A percentile compares a stretch with the other conserved stretches of the same genome.
These are phyloP conservation scores for Exserohilum turcica DNA, from an alignment of 2,329 filamentous ascomycete species.

Conservation along the genomic window DNA sequence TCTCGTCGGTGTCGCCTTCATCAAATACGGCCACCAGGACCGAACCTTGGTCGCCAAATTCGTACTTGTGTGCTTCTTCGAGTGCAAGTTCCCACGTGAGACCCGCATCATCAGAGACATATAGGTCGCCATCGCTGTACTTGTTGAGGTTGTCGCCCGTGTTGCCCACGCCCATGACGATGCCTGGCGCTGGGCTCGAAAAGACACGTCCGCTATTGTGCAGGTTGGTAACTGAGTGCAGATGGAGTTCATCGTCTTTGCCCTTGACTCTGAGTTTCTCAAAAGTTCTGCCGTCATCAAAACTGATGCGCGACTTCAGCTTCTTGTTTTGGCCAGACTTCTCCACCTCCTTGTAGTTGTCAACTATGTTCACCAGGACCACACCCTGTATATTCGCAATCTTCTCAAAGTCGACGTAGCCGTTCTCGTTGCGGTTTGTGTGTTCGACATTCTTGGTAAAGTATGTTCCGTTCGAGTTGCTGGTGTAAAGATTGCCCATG, in stretches of 20 bases:
- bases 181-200: slow-evolving; percentile 88
- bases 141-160: slow-evolving; percentile 73
- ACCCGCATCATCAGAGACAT: slow-evolving; percentile 89
- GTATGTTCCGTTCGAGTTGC: slow-evolving; percentile 96
- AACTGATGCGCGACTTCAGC: slow-evolving; percentile 82
- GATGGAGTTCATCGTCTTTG: slow-evolving; percentile 71
- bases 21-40: slow-evolving; percentile 84
- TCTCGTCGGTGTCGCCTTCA: slow-evolving; percentile 62
- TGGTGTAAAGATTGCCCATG: slow-evolving; percentile 90
- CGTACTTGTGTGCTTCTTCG: slow-evolving; percentile 88
- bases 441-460: slow-evolving; percentile 91
- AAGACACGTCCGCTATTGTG: slow-evolving; percentile 85
- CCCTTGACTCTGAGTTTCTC: slow-evolving; percentile 70
- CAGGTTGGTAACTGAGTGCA: slow-evolving; percentile 89
- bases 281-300: slow-evolving; percentile 92
- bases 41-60: slow-evolving; percentile 92
- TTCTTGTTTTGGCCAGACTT: slow-evolving; percentile 64
- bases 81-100: slow-evolving; percentile 78
- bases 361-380: slow-evolving; percentile 84
- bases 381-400: slow-evolving; percentile 90
- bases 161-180: slow-evolving; percentile 94
- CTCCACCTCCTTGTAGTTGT: slow-evolving; percentile 79
- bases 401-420: slow-evolving; percentile 94
- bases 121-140: slow-evolving; percentile 78
- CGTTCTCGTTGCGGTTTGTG: slow-evolving; percentile 79